phyloP scores from a whole-genome alignment of 345 rosid genomes.

The Noccaea caerulescens region DNA sequence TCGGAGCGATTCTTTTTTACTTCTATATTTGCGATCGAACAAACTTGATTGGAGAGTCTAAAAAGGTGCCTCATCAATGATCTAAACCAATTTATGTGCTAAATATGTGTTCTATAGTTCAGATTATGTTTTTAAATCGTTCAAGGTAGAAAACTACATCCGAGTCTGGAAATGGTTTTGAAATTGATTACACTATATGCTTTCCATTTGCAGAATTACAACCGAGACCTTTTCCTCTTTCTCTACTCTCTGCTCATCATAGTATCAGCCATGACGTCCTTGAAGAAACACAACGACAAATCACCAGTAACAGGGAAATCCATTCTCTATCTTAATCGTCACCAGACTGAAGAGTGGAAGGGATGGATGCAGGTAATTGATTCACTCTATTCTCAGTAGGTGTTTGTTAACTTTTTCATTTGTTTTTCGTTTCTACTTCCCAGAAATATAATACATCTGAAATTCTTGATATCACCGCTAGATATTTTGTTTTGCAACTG shows the following conservation, averaged over 20 bases:
- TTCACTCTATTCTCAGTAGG: slow-evolving; percentile 8
- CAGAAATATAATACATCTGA: slow-evolving; percentile 1
- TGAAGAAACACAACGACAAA: slow-evolving; percentile 82
- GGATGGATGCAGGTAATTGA: slow-evolving; percentile 99
- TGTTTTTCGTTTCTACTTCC: neutral
- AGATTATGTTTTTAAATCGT: neutral
- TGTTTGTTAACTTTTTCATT: neutral
- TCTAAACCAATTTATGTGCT: neutral
- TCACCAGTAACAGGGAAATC: slow-evolving; percentile 82
- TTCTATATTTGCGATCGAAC: slow-evolving; percentile 85
- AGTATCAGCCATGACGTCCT: slow-evolving; percentile 81
- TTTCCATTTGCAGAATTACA: slow-evolving; percentile 71
- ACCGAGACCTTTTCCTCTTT: slow-evolving; percentile 90
- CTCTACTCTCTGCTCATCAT: slow-evolving; percentile 87
- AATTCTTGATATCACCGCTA: slow-evolving; percentile 9
- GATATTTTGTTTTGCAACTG: neutral
- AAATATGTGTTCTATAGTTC: neutral
- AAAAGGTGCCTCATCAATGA: slow-evolving; percentile 56
- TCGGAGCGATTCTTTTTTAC: slow-evolving; percentile 71
- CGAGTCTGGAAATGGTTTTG: slow-evolving; percentile 5
- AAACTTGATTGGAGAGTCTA: slow-evolving; percentile 66
- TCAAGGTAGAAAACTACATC: neutral
- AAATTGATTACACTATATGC: slow-evolving; percentile 10
- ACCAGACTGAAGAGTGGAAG: slow-evolving; percentile 99
- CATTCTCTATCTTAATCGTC: slow-evolving; percentile 81